These are phyloP conservation scores for Colletotrichum echinochloae DNA, from an alignment of 2,329 filamentous ascomycete genomes.

Conservation along the genomic window DNA sequence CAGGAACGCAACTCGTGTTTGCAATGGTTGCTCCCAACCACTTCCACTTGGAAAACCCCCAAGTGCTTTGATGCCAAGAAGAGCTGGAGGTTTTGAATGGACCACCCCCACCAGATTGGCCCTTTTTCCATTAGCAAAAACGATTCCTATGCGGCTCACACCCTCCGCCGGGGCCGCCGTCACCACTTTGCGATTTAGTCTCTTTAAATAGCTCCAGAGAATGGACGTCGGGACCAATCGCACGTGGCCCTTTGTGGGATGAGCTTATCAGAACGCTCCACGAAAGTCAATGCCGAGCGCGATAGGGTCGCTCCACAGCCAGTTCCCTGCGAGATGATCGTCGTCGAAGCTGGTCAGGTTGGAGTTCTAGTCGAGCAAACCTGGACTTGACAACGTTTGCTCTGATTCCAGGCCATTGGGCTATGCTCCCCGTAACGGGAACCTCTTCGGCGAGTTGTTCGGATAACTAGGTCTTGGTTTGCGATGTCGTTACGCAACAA, in stretches of 20 bases:
- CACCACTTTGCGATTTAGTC: background rate
- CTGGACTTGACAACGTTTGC: slow-evolving; percentile 18
- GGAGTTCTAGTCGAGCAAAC: slow-evolving; percentile 13
- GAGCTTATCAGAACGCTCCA: background rate
- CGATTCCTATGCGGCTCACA: background rate
- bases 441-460: background rate
- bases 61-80: background rate
- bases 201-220: background rate
- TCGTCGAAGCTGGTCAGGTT: background rate
- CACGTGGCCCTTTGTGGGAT: background rate
- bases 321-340: slow-evolving; percentile 14
- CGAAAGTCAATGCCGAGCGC: slow-evolving; percentile 16
- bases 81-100: background rate
- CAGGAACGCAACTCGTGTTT: background rate
- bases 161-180: background rate
- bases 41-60: background rate
- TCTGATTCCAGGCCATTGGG: slow-evolving; percentile 21
- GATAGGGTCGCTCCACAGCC: slow-evolving; percentile 2
- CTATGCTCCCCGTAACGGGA: background rate
- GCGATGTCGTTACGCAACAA: too few species aligned
- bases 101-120: background rate
- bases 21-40: slow-evolving; percentile 12
- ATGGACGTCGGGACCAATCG: background rate
- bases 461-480: background rate
- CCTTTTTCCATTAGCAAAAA: background rate